Evolutionary conservation across 192 early-diverging fungal species (phyloP).

Genomic region (Coemansia asiatica): DNA sequence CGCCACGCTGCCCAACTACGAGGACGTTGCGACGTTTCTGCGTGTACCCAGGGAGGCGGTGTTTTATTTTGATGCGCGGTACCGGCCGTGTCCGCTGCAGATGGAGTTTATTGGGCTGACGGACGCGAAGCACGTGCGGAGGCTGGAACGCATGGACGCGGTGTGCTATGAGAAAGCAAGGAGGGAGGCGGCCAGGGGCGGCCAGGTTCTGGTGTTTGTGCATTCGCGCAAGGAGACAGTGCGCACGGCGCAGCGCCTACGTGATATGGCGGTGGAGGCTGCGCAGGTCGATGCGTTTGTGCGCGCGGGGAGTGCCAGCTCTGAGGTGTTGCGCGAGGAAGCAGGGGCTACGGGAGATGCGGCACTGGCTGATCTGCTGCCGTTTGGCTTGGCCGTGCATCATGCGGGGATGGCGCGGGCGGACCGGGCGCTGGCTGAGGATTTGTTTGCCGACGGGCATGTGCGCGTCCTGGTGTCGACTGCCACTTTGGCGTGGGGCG

Average conservation of each 20-base stretch:
- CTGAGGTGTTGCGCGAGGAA: constrained; percentile 62
- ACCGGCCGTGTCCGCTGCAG: constrained; percentile 91
- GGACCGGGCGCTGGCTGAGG: constrained; percentile 84
- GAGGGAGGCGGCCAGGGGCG: constrained; percentile 73
- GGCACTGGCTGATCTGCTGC: constrained; percentile 82
- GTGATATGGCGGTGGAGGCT: constrained; percentile 69
- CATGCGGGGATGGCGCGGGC: constrained; percentile 93
- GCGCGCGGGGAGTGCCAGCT: constrained; percentile 72
- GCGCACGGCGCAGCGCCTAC: constrained; percentile 82
- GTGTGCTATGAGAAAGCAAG: constrained; percentile 85
- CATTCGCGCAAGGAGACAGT: constrained; percentile 98
- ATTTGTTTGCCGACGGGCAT: constrained; percentile 84
- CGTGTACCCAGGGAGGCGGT: constrained; percentile 87
- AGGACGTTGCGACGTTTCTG: constrained; percentile 91
- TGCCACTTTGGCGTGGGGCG: constrained; percentile 98
- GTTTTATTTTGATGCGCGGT: constrained; percentile 95
- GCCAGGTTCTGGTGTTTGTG: constrained; percentile 99
- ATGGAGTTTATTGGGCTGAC: constrained; percentile 93
- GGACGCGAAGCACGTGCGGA: constrained; percentile 76
- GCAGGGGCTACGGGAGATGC: constrained; percentile 77
- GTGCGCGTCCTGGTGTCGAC: constrained; percentile 91
- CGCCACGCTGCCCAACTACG: constrained; percentile 97
- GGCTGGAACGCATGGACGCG: constrained; percentile 93
- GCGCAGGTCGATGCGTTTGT: constrained; percentile 83
- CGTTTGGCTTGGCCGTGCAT: constrained; percentile 87